Evolutionary conservation across 2,329 filamentous ascomycete species (phyloP).

Genomic region (Pseudocercospora cruenta): DNA sequence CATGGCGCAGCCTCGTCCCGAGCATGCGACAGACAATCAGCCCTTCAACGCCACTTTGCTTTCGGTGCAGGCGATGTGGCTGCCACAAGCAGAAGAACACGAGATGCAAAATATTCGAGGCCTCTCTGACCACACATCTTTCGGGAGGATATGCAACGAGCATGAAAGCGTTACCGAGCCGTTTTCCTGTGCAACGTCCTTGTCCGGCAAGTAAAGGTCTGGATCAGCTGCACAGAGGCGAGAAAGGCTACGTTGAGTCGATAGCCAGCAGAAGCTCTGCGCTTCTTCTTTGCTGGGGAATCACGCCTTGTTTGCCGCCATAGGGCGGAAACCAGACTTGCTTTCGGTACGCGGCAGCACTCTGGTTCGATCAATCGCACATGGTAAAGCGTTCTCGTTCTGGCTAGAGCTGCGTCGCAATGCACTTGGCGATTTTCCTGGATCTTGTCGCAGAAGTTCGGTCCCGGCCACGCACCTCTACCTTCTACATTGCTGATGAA

Average conservation of each 20-base stretch:
- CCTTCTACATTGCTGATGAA: background rate
- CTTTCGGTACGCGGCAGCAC: background rate
- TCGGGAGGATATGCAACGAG: background rate
- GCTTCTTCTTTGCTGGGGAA: background rate
- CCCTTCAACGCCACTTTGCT: background rate
- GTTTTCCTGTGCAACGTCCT: background rate
- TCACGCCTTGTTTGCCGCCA: background rate
- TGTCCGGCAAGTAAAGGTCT: background rate
- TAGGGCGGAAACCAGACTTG: background rate
- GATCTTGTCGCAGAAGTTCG: background rate
- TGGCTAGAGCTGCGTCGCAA: too few relatives aligned
- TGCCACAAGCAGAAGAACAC: background rate
- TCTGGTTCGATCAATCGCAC: background rate
- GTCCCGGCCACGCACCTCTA: background rate
- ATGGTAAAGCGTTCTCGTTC: too few relatives aligned
- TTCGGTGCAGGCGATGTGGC: background rate
- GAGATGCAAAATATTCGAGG: background rate
- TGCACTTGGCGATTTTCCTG: too few relatives aligned
- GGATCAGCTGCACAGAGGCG: background rate
- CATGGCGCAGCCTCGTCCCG: background rate
- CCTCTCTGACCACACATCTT: background rate
- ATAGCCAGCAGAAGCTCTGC: background rate
- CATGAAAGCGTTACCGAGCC: background rate
- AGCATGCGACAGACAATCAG: background rate
- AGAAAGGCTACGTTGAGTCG: background rate